A percentile compares a stretch with the other conserved stretches of the same genome.
Conservation (phyloP, 2,329 filamentous ascomycete species). For the Colletotrichum sp. region DNA sequence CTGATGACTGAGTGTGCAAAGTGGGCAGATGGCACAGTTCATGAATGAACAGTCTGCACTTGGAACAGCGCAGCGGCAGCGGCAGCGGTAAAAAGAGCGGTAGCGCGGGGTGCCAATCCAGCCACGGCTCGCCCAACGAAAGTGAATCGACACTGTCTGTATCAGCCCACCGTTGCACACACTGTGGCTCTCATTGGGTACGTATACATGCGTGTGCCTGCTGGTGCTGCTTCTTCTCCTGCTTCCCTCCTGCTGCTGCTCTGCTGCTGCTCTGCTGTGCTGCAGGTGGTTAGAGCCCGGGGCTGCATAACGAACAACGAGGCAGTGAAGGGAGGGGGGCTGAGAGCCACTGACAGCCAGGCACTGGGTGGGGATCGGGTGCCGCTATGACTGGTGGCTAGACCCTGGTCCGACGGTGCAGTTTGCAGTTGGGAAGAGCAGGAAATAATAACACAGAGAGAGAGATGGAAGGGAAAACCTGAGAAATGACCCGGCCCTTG, state of each 20-base stretch:
- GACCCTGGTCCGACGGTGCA: neutral
- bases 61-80: neutral
- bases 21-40: neutral
- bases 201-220: neutral
- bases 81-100: neutral
- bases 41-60: neutral
- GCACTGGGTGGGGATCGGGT: slow-evolving; percentile 1
- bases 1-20: neutral
- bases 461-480: neutral
- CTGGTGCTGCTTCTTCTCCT: neutral
- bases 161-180: neutral
- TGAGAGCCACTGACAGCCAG: slow-evolving; percentile 1
- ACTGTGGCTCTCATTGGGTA: slow-evolving; percentile 3
- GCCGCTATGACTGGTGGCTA: slow-evolving; percentile 13
- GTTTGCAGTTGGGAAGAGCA: neutral
- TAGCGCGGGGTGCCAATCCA: neutral
- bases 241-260: neutral
- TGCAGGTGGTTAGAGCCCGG: slow-evolving; percentile 18
- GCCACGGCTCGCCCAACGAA: neutral
- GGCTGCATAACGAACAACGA: slow-evolving; percentile 17
- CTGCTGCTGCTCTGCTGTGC: neutral
- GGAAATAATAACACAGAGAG: neutral
- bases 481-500: slow-evolving; percentile 15
- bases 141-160: neutral
- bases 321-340: slow-evolving; percentile 13